phyloP scores from a whole-genome alignment of 2,329 filamentous ascomycete genomes.

The Xylaria sp. region DNA sequence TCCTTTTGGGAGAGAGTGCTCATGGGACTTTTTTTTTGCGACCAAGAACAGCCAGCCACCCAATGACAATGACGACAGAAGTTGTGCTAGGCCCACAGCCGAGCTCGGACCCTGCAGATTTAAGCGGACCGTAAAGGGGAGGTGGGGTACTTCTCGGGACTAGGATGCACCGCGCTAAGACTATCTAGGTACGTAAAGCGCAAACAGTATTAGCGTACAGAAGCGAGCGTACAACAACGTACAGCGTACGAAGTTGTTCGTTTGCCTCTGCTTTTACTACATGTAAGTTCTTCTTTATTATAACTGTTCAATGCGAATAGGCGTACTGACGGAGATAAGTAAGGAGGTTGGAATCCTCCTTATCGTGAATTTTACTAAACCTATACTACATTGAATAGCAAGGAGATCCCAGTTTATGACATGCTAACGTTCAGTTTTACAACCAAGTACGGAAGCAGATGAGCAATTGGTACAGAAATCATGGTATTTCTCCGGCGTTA shows the following conservation, averaged over 20 bases:
- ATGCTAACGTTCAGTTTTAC: neutral
- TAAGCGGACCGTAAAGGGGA: slow-evolving; percentile 29
- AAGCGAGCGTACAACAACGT: too few relatives aligned
- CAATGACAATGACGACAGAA: slow-evolving; percentile 41
- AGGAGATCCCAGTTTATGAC: neutral
- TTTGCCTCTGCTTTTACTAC: too few relatives aligned
- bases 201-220: too few relatives aligned
- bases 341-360: too few relatives aligned
- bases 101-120: slow-evolving; percentile 42
- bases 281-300: too few relatives aligned
- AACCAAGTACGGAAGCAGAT: neutral
- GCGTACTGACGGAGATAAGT: too few relatives aligned
- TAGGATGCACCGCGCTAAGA: neutral
- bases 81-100: slow-evolving; percentile 30
- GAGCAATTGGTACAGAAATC: neutral
- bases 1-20: slow-evolving; percentile 24
- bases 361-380: neutral
- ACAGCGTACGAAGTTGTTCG: too few relatives aligned
- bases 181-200: neutral
- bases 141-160: slow-evolving; percentile 30
- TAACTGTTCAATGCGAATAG: too few relatives aligned
- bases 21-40: slow-evolving; percentile 38
- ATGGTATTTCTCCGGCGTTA: neutral
- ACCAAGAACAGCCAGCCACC: slow-evolving; percentile 36
- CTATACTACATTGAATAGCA: neutral